phyloP scores from a whole-genome alignment of 2,329 filamentous ascomycete species.

The Sarocladium oryzae region DNA sequence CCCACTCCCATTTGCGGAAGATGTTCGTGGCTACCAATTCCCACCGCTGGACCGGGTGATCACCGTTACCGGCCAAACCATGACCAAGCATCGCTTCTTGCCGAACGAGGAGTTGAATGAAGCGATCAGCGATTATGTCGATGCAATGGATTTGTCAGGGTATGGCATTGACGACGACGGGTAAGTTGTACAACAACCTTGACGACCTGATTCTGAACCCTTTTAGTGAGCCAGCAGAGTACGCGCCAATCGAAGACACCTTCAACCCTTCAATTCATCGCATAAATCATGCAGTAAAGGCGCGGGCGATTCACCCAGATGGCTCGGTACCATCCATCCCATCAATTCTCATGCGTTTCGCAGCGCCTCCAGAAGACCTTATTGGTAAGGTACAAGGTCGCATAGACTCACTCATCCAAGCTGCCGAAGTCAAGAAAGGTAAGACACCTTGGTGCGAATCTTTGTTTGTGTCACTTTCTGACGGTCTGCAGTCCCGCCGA shows the following conservation, averaged over 20 bases:
- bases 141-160: conserved; percentile 79
- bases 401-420: conserved; percentile 59
- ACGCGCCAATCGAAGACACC: conserved; percentile 70
- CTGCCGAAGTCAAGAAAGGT: conserved; percentile 80
- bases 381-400: conserved; percentile 47
- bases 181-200: no score
- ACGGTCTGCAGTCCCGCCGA: conserved; percentile 59
- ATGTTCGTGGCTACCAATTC: conserved; percentile 84
- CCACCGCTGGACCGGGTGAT: conserved; percentile 82
- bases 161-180: conserved; percentile 70
- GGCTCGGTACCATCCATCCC: conserved; percentile 55
- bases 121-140: conserved; percentile 87
- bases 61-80: conserved; percentile 73
- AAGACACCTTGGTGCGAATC: conserved; percentile 12
- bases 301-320: conserved; percentile 69
- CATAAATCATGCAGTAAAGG: conserved; percentile 77
- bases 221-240: conserved; percentile 50
- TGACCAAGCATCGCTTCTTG: conserved; percentile 78
- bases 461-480: conserved; percentile 10
- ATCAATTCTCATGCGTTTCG: conserved; percentile 63
- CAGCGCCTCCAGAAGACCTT: conserved; percentile 63
- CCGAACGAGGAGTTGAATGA: conserved; percentile 66
- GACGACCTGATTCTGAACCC: conserved; percentile 15
- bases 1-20: conserved; percentile 87
- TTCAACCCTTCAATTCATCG: conserved; percentile 85